A percentile compares a stretch with the other conserved stretches of the same genome.
Conservation (phyloP, 306 rosid genomes). For the Styphnolobium japonicum region DNA sequence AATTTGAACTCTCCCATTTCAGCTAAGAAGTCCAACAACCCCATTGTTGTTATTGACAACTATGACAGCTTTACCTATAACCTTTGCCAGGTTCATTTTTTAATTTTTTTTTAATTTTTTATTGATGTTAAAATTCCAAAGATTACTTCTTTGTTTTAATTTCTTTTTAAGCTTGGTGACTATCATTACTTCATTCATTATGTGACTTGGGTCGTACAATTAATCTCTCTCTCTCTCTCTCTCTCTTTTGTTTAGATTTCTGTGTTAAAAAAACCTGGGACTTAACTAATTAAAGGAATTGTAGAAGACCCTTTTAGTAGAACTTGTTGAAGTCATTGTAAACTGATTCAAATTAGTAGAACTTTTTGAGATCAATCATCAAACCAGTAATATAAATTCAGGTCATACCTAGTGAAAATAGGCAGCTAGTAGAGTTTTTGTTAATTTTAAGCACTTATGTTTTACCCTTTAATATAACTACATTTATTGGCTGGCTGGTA, state of each 20-base stretch:
- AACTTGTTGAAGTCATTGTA: neutral
- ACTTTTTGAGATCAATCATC: neutral
- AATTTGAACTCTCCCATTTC: conserved; percentile 14
- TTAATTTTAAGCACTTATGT: neutral
- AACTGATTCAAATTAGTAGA: neutral
- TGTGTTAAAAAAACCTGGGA: no score
- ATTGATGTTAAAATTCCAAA: neutral
- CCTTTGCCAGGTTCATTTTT: conserved; percentile 74
- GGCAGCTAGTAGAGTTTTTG: neutral
- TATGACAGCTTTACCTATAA: conserved; percentile 88
- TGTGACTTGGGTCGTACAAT: neutral
- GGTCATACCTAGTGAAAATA: neutral
- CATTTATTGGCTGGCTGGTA: neutral
- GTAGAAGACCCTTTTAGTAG: neutral
- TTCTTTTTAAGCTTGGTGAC: no score
- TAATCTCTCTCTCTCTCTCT: no score
- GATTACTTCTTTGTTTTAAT: neutral
- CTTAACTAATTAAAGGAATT: neutral
- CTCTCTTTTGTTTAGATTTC: no score
- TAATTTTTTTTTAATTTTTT: neutral
- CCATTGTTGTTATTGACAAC: conserved; percentile 51
- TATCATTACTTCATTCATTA: neutral
- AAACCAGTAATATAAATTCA: neutral
- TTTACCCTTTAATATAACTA: neutral
- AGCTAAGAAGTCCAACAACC: conserved; percentile 12